Base-by-base conservation (phyloP, 2,329 filamentous ascomycete species). In the Penicillium sp. region DNA sequence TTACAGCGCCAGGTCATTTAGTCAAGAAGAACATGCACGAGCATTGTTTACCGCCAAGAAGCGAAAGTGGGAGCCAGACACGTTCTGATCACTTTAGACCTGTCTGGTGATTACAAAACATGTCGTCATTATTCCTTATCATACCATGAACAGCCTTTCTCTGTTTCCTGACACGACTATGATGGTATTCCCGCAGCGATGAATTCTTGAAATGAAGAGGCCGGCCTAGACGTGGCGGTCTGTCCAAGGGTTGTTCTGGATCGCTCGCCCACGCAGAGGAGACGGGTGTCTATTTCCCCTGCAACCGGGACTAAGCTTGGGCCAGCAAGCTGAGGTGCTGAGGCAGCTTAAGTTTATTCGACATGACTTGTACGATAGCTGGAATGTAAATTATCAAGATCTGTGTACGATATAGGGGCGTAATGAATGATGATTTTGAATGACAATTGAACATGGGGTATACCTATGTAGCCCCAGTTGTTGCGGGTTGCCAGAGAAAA, bases 11-110 rank as follows among this genome's bases (percentile, higher is more conserved):
- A 28, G 51, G 22, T 24, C 15, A 33, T 19, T 54, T 28, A 50
- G 33, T 15, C 42, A 35, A 15, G 72, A 71, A 47, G 72, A 76
- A 42, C 70, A 76, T 59, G 75, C 74, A 8, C 64, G 71, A 33
- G 56, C 76, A 7, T 62, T 78, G 7, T 78, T 78, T 50, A 78
- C 75, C 3, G 73, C 76, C 30, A 72, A 69, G 63, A 75, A 70
- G 40, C 67, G 75, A 40, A 74, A 75, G 53, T 78, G 76, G 76
- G 76, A 76, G 60, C 66, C 74, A 37, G 75, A 60, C 53, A 30
- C 5, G 22, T 56, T 45, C 38, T 38, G 19, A 54, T 28, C 7
- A 49, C 45, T 30, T n/a, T 30, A 13, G 47, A 24, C 62, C 38
- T 33, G 22, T 22, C 7, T 56, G 53, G 57, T 30, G 47, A n/a